A percentile compares a stretch with the other conserved stretches of the same genome.
These are phyloP conservation scores for Backusella macrospora DNA, from an alignment of 192 early-diverging fungal genomes.

Conservation along the genomic window DNA sequence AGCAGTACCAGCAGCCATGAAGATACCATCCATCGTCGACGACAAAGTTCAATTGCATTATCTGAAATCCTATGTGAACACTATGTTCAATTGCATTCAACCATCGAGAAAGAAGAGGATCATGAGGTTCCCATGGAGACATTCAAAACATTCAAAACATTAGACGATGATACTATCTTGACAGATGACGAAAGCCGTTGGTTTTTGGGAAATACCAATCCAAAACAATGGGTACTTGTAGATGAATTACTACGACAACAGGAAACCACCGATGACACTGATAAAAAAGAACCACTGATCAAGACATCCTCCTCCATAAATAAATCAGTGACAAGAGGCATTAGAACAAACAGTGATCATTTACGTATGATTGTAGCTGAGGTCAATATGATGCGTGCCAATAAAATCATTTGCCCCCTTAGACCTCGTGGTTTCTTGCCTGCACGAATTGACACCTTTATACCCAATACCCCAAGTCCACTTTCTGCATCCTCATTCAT, in stretches of 20 bases:
- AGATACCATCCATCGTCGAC: not conserved
- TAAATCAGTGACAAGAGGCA: conserved; percentile 29
- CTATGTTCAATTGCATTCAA: not conserved
- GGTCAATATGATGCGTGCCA: conserved; percentile 54
- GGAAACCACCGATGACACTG: too few relatives aligned
- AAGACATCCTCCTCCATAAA: too few relatives aligned
- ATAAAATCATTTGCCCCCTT: conserved; percentile 50
- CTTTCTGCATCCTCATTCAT: not conserved
- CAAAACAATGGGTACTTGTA: not conserved
- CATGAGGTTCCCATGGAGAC: conserved; percentile 20
- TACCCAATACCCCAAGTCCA: conserved; percentile 21
- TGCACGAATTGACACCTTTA: conserved; percentile 44
- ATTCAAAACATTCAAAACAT: conserved; percentile 18
- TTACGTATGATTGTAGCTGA: conserved; percentile 54
- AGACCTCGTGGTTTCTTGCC: conserved; percentile 48
- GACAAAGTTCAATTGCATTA: conserved; percentile 8
- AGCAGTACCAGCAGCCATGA: not conserved
- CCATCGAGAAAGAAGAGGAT: not conserved
- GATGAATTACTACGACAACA: not conserved
- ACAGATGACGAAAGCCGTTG: not conserved
- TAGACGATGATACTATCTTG: not conserved
- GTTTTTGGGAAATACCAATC: not conserved
- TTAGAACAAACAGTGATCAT: conserved; percentile 49
- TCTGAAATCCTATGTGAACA: conserved; percentile 21
- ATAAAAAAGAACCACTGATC: too few relatives aligned